Base-by-base conservation (phyloP, 2,329 filamentous ascomycete genomes). In the Verticillium albo-atrum region DNA sequence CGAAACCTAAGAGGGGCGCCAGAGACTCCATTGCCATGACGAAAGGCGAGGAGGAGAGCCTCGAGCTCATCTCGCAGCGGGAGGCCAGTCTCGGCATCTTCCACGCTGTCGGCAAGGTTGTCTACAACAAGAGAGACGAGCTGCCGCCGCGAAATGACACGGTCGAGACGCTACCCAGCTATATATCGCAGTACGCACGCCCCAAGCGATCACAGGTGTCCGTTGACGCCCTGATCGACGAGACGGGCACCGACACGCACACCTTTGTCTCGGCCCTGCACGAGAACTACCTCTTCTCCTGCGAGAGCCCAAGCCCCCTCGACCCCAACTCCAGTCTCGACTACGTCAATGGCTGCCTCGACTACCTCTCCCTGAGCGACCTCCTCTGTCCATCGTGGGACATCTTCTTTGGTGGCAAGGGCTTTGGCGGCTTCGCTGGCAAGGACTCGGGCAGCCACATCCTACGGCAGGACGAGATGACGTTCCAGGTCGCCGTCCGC, bases 11-110 rank as follows among this genome's bases (percentile, higher is more conserved):
- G 70, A 88, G 85, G 64, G 76, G 79, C 1, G 74, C 77, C 27
- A 85, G 84, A 65, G 84, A 85, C 53, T 73, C 74, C 23, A 78
- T 85, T 9, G 75, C 77, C 3, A 74, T 96, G 60, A 97, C 92
- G 0, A 83, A 84, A 62, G 88, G 89, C 68, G 95, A 98, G 72
- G 80, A 85, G 60, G 89, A 96, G 63, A 93, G 87, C 5, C 74
- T 98, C 10, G 86, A 92, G 68, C 78, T 95, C 61, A 85, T 98
- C 25, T 92, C 90, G 1, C 91, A 93, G 68, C 85, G 95, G 59
- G 95, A 98, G 75, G 89, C 90, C 17, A 97, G 89, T 63, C 79
- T 99, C 3, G 95, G 94, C 1, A 92, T 99, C 56, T 99, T 99
- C 69, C 95, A 99, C 72, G 92, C 95, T 0, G 90, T 98, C 14